Evolutionary conservation across 2,329 filamentous ascomycete species (phyloP), one percentile per base, ranked within the genome.

Genomic region (Alternaria gaisen): DNA sequence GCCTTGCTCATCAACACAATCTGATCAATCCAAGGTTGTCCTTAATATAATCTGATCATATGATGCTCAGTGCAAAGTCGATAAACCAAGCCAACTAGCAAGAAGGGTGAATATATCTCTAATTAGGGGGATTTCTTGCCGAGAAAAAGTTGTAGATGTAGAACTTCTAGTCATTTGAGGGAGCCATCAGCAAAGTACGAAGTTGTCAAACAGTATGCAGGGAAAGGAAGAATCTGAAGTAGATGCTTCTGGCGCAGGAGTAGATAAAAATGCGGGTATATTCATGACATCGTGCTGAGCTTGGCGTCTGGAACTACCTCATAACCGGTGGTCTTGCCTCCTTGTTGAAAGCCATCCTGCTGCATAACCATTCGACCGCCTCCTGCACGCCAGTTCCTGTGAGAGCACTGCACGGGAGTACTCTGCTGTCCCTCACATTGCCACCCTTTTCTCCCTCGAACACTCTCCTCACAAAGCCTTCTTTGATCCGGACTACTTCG

Each of bases 401-500:
- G 74, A 99, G 81, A n/a, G 95, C 95, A 77, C 92, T 96, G 64
- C 97, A 89, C 7, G 95, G 93, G 74, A 99, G 80, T 16, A 98
- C 95, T 62, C 95, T 86, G 74, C 92, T 96, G 81, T 99, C 95
- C 66, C 94, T 87, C 54, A 97, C 92, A 65, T 89, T 91, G 42
- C 86, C 87, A 0, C 93, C 93, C 81, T 94, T 95, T 76, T 97
- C 92, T 20, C 95, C 92, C 83, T 98, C 94, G 83, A 97, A 95
- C 22, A 99, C 94, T 82, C 91, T 93, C 80, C 97, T 91, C 53
- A 99, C 94, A 56, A 98, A 84, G 0, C 94, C 95, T 79, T 99
- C 95, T 81, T 99, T 99, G 76, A 99, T 97, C 67, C 93, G 85
- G 61, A 98, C 94, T 2, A 97, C 95, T 84, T 99, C 95, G 53